Conservation (phyloP, 805 yeast genomes). For the Sungouiozyma ichnusensis region DNA sequence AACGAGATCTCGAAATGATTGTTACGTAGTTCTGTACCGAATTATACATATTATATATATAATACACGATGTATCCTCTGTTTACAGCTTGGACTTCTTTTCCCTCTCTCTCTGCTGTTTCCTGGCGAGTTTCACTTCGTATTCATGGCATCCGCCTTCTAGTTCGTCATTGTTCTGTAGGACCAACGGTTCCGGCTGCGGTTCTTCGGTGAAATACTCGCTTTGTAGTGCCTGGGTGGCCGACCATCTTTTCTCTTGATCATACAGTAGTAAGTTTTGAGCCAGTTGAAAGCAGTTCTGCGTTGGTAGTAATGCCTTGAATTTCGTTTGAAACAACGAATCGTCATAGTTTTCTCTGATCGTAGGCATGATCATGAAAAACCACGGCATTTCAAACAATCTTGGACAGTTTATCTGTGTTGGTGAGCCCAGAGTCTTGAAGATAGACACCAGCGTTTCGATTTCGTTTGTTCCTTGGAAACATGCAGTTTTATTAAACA, state of each 20-base stretch:
- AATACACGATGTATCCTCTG: too few species aligned
- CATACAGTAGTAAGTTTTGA: slow-evolving; percentile 45
- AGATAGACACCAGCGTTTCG: slow-evolving; percentile 68
- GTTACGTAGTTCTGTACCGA: too few species aligned
- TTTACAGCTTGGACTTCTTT: too few species aligned
- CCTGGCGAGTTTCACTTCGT: slow-evolving; percentile 60
- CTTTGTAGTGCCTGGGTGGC: slow-evolving; percentile 64
- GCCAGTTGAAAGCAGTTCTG: slow-evolving; percentile 57
- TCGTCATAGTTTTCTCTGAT: slow-evolving; percentile 19
- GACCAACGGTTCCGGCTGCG: slow-evolving; percentile 48
- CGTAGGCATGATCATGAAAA: slow-evolving; percentile 65
- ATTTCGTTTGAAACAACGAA: slow-evolving; percentile 32
- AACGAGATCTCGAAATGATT: slow-evolving; percentile 1
- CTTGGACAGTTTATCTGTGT: slow-evolving; percentile 63
- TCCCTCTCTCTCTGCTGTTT: slow-evolving; percentile 34
- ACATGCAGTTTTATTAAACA: slow-evolving; percentile 62
- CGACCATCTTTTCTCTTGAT: slow-evolving; percentile 57
- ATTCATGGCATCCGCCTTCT: slow-evolving; percentile 90
- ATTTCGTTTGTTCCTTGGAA: slow-evolving; percentile 88
- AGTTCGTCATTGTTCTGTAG: slow-evolving; percentile 36
- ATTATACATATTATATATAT: too few species aligned
- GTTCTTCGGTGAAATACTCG: slow-evolving; percentile 61
- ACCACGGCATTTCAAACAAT: slow-evolving; percentile 82
- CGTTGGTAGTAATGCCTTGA: slow-evolving; percentile 35
- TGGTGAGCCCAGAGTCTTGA: slow-evolving; percentile 83